Evolutionary conservation across 805 yeast species (phyloP), one percentile per base, ranked within the genome.

Genomic region (Monosporozyma siamensis): DNA sequence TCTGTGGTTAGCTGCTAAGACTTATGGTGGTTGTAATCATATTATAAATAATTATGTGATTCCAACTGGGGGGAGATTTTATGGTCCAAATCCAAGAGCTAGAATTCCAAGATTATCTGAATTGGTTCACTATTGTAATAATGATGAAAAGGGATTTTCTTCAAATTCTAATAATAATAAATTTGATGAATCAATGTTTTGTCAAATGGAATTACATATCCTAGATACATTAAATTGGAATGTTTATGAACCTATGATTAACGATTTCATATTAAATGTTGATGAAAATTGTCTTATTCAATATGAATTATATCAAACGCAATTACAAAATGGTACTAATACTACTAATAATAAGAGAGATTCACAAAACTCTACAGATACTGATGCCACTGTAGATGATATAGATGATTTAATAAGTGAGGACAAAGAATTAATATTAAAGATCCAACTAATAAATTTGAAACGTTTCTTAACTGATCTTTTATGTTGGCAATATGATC

Each of bases 1-100:
- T 47, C 67, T 90, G 25, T 90, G 97, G 97, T 74, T 90, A 26
- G 86, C 95, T 2, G 80, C 95, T 21, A 90, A 90, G 61, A 71
- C 80, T 12, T 75, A 75, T 54, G 86, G 86, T 38, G 86, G 86
- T 30, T 78, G 81, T 60, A 77, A 77, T 50, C 86, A 79, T 60
- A 75, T 78, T 50, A 72, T 76, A 41, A 76, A 76, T 55, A 66
- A 70, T 45, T 58, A 67, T 3, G 59, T 64, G 7, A 61, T 70
- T 23, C 74, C 75, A 40, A 61, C 71, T 11, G 84, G 84, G 31
- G 82, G 82, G 5, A 67, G 81, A 50, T 77, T 70, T 56, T 59
- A 66, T 41, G 84, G 84, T 9, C 84, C 86, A 29, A 86, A 86
- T 45, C 78, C 79, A 56, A 74, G 92, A 56, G 77, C 77, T 45